Base-by-base conservation (phyloP, 148 eudicot genomes). In the Vaccinium corymbosum region DNA sequence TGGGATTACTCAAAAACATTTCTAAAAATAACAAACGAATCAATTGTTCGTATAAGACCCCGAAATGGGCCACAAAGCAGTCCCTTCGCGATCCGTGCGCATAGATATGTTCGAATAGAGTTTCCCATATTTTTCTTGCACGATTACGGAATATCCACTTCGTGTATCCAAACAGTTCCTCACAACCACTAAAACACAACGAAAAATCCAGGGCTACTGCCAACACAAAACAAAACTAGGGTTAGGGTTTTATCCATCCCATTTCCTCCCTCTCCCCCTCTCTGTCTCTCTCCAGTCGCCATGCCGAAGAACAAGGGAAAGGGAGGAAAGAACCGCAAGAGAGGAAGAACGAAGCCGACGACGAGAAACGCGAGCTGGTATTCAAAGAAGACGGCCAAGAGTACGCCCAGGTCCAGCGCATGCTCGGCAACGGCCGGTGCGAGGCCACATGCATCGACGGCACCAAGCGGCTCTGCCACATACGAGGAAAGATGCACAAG, bases 301-400 rank as follows among this genome's bases (percentile, higher is more conserved):
- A 95, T 95, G 98, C 98, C 98, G 95, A 95, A 95, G 94, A 94
- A 95, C 90, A 95, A 95, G 89, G 98, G 98, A 71, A 95, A 95
- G 89, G 98, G 98, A 92, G 98, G 98, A 0, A 95, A 95, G 92
- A 95, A 94, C 84, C 83, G 95, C 80, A 95, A 95, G 90, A 87
- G 98, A 81, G 98, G 98, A 95, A 95, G 94, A 95, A 95, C 86
- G 98, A 95, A 55, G 96, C 95, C 3, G 98, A 95, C 49, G 96
- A 95, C 57, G 98, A 93, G 88, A 95, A 94, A 85, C 85, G 96
- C 72, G 98, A 95, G 90, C 90, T 95, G 16, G 94, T 95, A 0
- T 95, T 95, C 89, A 95, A 95, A 76, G 98, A 94, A 52, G 98
- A 95, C 64, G 98, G 98, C 0, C 98, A 95, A 38, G 98, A 95